phyloP scores from a whole-genome alignment of 768 basidiomycete species.

The Tulasnella sp. region DNA sequence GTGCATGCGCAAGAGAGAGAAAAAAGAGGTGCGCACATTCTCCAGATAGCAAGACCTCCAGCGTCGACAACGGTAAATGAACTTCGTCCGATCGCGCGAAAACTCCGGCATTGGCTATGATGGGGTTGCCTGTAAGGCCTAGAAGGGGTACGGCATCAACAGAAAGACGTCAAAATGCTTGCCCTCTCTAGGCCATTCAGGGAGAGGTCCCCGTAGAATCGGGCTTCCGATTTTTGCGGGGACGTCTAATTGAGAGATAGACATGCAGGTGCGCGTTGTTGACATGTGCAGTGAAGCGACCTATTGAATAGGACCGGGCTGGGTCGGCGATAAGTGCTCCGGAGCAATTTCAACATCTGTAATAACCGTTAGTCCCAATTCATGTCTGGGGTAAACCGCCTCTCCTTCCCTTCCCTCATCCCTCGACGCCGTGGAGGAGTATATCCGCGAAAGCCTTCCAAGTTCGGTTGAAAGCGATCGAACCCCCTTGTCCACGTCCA shows the following conservation, averaged over 20 bases:
- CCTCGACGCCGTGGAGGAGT: neutral
- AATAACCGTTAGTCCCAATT: neutral
- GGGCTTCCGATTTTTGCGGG: conserved; percentile 8
- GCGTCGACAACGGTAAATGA: neutral
- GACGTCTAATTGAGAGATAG: neutral
- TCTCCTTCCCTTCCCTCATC: neutral
- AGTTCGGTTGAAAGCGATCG: neutral
- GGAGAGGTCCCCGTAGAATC: neutral
- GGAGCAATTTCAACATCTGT: neutral
- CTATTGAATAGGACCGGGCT: neutral
- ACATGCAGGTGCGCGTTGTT: conserved; percentile 4
- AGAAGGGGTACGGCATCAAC: neutral
- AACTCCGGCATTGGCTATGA: neutral
- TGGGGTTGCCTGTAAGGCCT: neutral
- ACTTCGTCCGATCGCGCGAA: neutral
- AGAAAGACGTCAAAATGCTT: conserved; percentile 9
- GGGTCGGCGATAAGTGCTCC: conserved; percentile 8
- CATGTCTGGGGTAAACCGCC: neutral
- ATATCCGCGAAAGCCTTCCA: neutral
- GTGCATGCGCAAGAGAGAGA: neutral
- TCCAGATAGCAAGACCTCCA: conserved; percentile 8
- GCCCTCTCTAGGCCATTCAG: conserved; percentile 1
- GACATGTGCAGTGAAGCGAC: neutral
- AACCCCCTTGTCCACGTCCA: neutral
- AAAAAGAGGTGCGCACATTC: neutral